These are phyloP conservation scores for Thelonectria rubi DNA, from an alignment of 2,329 filamentous ascomycete species.

Conservation along the genomic window DNA sequence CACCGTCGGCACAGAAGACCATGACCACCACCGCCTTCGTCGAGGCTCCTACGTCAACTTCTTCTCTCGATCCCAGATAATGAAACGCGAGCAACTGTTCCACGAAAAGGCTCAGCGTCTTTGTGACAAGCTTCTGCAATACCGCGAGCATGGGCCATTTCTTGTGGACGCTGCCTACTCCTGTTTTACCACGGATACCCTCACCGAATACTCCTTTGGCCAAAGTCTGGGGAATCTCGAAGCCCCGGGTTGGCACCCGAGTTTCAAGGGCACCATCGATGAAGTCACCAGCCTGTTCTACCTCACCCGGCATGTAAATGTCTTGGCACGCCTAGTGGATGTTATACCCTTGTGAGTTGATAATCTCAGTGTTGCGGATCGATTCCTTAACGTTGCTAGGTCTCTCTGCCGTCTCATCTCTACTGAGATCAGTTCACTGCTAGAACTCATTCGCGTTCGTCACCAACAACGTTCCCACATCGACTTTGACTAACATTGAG, in stretches of 20 bases:
- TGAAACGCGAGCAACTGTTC: slow-evolving; percentile 8
- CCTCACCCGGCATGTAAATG: slow-evolving; percentile 9
- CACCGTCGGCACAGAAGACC: slow-evolving; percentile 18
- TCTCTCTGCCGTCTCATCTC: slow-evolving; percentile 10
- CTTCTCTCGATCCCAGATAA: slow-evolving; percentile 15
- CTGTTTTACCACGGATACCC: slow-evolving; percentile 48
- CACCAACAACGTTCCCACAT: background rate
- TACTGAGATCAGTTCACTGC: slow-evolving; percentile 4
- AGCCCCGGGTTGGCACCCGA: slow-evolving; percentile 5
- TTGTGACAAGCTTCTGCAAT: slow-evolving; percentile 17
- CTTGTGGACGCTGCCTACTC: slow-evolving; percentile 39
- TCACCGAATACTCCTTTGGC: slow-evolving; percentile 47
- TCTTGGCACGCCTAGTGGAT: slow-evolving; percentile 6
- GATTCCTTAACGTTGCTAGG: background rate
- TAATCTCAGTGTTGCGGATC: background rate
- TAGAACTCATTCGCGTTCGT: slow-evolving; percentile 10
- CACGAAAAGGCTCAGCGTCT: slow-evolving; percentile 17
- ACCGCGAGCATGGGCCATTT: slow-evolving; percentile 10
- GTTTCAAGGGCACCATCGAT: slow-evolving; percentile 13
- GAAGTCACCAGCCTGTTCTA: slow-evolving; percentile 10
- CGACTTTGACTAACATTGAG: background rate
- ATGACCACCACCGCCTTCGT: slow-evolving; percentile 21
- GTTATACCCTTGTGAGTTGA: slow-evolving; percentile 7
- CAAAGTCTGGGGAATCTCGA: slow-evolving; percentile 26
- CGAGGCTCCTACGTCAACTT: slow-evolving; percentile 19